Evolutionary conservation across 2,329 filamentous ascomycete genomes (phyloP).

Genomic region (Aureobasidium leucospermi): DNA sequence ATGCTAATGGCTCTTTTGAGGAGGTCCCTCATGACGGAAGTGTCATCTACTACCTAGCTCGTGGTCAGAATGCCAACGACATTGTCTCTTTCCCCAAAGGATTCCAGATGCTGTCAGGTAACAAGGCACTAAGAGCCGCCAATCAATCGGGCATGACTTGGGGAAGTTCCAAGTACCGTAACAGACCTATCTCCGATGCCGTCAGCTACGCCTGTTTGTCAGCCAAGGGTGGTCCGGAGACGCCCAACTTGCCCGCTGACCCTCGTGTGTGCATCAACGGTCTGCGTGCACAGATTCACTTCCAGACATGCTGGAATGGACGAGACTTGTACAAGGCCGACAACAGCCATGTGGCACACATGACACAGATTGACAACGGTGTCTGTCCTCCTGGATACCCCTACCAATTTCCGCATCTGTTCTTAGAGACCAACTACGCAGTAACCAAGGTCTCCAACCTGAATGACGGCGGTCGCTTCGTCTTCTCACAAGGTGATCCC

Average conservation of each 20-base stretch:
- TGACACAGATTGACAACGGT: slow-evolving; percentile 34
- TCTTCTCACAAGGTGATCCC: slow-evolving; percentile 42
- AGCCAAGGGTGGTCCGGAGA: slow-evolving; percentile 20
- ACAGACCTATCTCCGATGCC: slow-evolving; percentile 27
- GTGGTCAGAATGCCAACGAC: slow-evolving; percentile 19
- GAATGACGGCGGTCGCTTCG: slow-evolving; percentile 32
- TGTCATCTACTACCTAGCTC: slow-evolving; percentile 25
- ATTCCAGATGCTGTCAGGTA: slow-evolving; percentile 26
- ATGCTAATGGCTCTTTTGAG: slow-evolving; percentile 29
- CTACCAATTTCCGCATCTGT: slow-evolving; percentile 32
- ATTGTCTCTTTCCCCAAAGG: slow-evolving; percentile 20
- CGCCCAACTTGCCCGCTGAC: slow-evolving; percentile 23
- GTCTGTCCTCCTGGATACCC: slow-evolving; percentile 34
- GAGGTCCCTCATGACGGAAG: slow-evolving; percentile 23
- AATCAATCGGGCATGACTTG: slow-evolving; percentile 27
- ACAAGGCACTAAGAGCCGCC: slow-evolving; percentile 25
- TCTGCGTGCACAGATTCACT: slow-evolving; percentile 32
- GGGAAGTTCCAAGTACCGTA: slow-evolving; percentile 27
- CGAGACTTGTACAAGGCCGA: slow-evolving; percentile 31
- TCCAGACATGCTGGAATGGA: slow-evolving; percentile 33
- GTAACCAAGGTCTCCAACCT: slow-evolving; percentile 28
- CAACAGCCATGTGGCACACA: slow-evolving; percentile 36
- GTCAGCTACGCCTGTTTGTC: slow-evolving; percentile 25
- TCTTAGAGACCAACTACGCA: slow-evolving; percentile 34
- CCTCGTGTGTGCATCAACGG: slow-evolving; percentile 25